Base-by-base conservation (phyloP, 2,329 filamentous ascomycete species). In the Neospermospora avenae region DNA sequence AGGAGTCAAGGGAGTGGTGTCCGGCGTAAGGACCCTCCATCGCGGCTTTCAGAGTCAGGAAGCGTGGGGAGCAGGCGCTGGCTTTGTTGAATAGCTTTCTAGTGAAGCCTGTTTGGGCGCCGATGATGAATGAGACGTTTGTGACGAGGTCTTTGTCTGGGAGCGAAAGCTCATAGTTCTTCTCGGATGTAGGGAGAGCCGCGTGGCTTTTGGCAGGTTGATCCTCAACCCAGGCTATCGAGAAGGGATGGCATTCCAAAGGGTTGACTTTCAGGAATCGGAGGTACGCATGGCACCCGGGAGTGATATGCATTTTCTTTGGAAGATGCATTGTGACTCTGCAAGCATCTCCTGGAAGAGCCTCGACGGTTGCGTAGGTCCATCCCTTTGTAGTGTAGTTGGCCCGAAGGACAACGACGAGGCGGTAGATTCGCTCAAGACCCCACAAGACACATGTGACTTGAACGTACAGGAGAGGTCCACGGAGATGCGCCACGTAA, bases 21-120 rank as follows among this genome's bases (percentile, higher is more conserved):
- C 87, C 88, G 4, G 85, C 88, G 72, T 98, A 98, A 0, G 95
- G 93, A 0, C 95, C 95, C 76, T 98, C 95, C 63, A 96, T 85
- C 60, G 90, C 85, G 35, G 91, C 92, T 52, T 61, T 69, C 14
- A 69, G 35, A 5, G 31, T 60, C 18, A 66, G 42, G 10, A 22
- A 55, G 28, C 58, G 56, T 16, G 59, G 60, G 7, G 34, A 22
- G 42, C 49, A 57, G 4, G 77, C 75, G 59, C 80, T 78, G 6
- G 90, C 91, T 61, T 81, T 84, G 68, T 89, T 79, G 78, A 85
- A 96, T 2, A 98, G 84, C 68, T 86, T 86, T 69, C 91, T 85
- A 7, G 95, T 98, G 77, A 96, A 88, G 31, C 93, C 93, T 0
- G 89, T 93, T 62, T 95, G 89, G 28, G 92, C 90, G 63, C 91